Conservation (phyloP, 106 monocot species). For the Xerophyta viscosa region DNA sequence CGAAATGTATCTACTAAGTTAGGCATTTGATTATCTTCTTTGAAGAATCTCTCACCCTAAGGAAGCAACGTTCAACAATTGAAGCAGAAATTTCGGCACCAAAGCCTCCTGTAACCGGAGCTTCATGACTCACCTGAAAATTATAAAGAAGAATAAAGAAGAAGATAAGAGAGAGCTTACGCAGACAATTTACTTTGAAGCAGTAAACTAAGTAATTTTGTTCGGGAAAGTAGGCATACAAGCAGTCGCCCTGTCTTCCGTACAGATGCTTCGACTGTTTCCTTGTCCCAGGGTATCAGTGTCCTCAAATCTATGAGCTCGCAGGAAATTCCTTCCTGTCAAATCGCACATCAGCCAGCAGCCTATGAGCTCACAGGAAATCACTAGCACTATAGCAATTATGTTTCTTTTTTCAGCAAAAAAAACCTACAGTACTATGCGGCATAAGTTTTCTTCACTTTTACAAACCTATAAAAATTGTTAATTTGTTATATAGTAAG, state of each 20-base stretch:
- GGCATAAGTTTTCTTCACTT: no score
- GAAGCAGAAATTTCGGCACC: slow-evolving; percentile 95
- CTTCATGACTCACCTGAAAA: slow-evolving; percentile 94
- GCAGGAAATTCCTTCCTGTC: slow-evolving; percentile 90
- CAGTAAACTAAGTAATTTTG: no score
- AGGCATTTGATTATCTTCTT: no score
- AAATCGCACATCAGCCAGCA: no score
- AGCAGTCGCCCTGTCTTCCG: slow-evolving; percentile 84
- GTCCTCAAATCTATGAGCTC: slow-evolving; percentile 91
- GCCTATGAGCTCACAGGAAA: no score
- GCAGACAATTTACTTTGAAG: not conserved
- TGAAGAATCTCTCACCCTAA: no score
- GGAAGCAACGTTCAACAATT: slow-evolving; percentile 75
- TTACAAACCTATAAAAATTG: no score
- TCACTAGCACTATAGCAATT: no score
- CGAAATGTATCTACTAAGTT: no score
- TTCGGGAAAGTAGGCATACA: slow-evolving; percentile 24
- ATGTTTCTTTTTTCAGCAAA: no score
- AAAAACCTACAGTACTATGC: no score
- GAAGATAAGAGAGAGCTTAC: not conserved
- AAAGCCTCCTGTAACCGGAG: slow-evolving; percentile 93
- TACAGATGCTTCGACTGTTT: slow-evolving; percentile 86
- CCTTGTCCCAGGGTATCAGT: slow-evolving; percentile 92
- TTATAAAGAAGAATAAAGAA: not conserved
- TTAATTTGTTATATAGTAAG: no score